A percentile compares a stretch with the other conserved stretches of the same genome.
phyloP scores from a whole-genome alignment of 2,329 filamentous ascomycete genomes.

The Microdochium trichocladiopsis region DNA sequence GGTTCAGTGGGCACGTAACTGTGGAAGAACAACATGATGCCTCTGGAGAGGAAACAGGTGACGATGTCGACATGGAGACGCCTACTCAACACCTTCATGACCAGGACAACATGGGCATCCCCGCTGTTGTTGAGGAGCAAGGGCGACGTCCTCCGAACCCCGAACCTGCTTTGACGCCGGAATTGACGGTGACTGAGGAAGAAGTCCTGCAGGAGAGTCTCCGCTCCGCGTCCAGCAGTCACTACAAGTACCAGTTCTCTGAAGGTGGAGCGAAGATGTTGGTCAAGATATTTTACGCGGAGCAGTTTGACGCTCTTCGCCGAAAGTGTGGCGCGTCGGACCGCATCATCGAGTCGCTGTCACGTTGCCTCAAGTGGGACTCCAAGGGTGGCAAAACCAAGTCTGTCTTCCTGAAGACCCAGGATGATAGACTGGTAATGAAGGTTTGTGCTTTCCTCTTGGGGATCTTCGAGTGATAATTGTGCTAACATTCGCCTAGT shows the following conservation, averaged over 20 bases:
- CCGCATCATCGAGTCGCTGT: conserved; percentile 90
- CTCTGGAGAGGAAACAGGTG: conserved; percentile 14
- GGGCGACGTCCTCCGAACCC: conserved; percentile 11
- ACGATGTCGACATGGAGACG: conserved; percentile 14
- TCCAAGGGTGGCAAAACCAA: conserved; percentile 97
- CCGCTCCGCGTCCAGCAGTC: conserved; percentile 77
- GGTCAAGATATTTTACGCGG: conserved; percentile 97
- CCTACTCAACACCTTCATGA: conserved; percentile 19
- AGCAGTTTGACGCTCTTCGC: conserved; percentile 92
- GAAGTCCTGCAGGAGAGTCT: conserved; percentile 79
- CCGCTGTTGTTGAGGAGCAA: conserved; percentile 1
- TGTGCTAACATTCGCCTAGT: conserved; percentile 38
- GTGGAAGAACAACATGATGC: conserved; percentile 8
- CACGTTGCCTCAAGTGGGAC: conserved; percentile 95
- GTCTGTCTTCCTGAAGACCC: conserved; percentile 91
- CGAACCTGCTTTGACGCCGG: conserved; percentile 11
- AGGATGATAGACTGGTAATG: conserved; percentile 89
- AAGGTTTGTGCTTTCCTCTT: conserved; percentile 41
- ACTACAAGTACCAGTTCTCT: conserved; percentile 92
- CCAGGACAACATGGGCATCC: conserved; percentile 13
- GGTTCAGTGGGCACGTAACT: not conserved
- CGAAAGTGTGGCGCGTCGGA: conserved; percentile 90
- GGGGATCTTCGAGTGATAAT: conserved; percentile 33
- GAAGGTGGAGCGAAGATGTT: conserved; percentile 92
- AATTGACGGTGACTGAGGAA: conserved; percentile 44